Percentiles rank a stretch among this genome's conserved stretches.
These are phyloP conservation scores for Jasminum sambac DNA, from an alignment of 257 asterid genomes.

Conservation along the genomic window DNA sequence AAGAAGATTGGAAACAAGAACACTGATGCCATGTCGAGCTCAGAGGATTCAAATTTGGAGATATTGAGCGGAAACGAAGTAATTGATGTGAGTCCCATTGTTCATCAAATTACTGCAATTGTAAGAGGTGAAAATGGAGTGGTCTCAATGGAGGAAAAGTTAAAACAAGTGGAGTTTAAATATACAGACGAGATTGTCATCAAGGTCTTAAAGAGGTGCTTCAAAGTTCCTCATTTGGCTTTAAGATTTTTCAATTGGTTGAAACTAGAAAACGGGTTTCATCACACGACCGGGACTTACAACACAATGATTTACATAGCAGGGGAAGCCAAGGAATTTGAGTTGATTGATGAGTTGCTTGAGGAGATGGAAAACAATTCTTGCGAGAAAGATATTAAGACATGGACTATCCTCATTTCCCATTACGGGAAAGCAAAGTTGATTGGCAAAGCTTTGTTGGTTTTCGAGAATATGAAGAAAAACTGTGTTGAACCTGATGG, in stretches of 20 bases:
- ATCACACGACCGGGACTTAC: constrained; percentile 50
- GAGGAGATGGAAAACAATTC: constrained; percentile 59
- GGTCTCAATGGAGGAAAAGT: constrained; percentile 57
- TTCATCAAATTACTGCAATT: constrained; percentile 62
- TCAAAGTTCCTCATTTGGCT: constrained; percentile 75
- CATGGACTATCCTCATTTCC: constrained; percentile 70
- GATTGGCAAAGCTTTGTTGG: constrained; percentile 56
- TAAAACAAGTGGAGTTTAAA: constrained; percentile 45
- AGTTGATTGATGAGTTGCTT: constrained; percentile 56
- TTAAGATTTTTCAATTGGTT: constrained; percentile 78
- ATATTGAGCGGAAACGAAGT: constrained; percentile 25
- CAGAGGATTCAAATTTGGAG: constrained; percentile 5
- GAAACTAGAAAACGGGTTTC: constrained; percentile 47
- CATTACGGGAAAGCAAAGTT: constrained; percentile 58
- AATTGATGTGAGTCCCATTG: constrained; percentile 59
- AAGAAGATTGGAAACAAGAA: constrained; percentile 21
- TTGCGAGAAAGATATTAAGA: constrained; percentile 55
- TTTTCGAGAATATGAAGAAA: constrained; percentile 74
- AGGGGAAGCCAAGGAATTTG: constrained; percentile 52
- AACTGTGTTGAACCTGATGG: constrained; percentile 59
- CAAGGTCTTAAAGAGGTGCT: constrained; percentile 79
- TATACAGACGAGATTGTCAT: constrained; percentile 60
- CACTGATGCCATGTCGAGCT: constrained; percentile 19
- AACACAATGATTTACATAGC: constrained; percentile 65
- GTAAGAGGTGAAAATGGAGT: constrained; percentile 47